Evolutionary conservation across 1,284 basidiomycete species (phyloP), one percentile per base, ranked within the genome.

Genomic region (Exobasidium rhododendri): DNA sequence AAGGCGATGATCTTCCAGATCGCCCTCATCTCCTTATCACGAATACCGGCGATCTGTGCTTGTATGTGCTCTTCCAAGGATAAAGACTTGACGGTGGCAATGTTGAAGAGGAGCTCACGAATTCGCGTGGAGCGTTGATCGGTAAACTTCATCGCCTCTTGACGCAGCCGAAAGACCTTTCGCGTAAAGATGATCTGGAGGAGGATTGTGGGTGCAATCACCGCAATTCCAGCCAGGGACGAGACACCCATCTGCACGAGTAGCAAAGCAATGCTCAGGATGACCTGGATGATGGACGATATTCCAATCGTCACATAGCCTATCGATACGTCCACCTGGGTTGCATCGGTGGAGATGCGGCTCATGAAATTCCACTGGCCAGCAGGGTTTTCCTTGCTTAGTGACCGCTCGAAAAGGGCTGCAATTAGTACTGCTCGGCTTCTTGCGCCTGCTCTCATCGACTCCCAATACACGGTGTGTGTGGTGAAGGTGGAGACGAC

Each of bases 281-380:
- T 80, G 59, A 76, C 75, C 59, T 78, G 73, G 53, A 75, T 62
- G 0, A 89, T 89, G 0, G 88, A 85, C 1, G 89, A 83, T 86
- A 90, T 91, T 20, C 85, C 82, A 83, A 91, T 86, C 59, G 82
- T 82, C 65, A 91, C 89, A 82, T 88, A 93, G 2, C 88, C 89
- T 53, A 86, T 85, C 67, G 88, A 89, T 75, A 93, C 96, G 78
- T 96, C 92, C 77, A 97, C 91, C 40, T 92, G 85, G 17, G 88
- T 89, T 29, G 92, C 87, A 79, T 97, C 94, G 0, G 92, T 93
- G 3, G 90, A 92, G 68, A 97, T 93, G 81, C 94, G 91, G 74
- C 92, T 94, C 65, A 94, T 88, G 46, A 94, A 85, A 74, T 88
- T 88, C 35, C 35, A 40, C 17, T 40, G 7, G 43, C 92, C 92